phyloP scores from a whole-genome alignment of 2,329 filamentous ascomycete genomes.

The Atkinsonella hypoxylon region DNA sequence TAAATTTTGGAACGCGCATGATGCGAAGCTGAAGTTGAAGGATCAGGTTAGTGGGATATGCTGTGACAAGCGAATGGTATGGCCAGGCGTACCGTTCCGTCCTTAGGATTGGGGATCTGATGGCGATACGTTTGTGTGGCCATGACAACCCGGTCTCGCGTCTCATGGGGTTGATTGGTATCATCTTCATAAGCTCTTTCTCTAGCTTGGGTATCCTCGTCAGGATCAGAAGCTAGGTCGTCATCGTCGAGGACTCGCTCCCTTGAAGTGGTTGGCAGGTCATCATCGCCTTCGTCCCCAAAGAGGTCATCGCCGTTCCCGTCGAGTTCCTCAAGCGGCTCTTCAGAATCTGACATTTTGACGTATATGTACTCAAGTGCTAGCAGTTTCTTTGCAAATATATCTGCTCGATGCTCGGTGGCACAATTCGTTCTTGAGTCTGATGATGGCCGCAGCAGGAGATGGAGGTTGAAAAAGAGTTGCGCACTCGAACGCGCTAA shows the following conservation, averaged over 20 bases:
- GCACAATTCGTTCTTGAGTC: background rate
- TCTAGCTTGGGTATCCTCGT: constrained; percentile 26
- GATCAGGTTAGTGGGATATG: background rate
- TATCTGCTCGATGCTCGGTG: background rate
- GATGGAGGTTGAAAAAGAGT: background rate
- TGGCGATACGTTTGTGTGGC: constrained; percentile 57
- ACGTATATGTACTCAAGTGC: background rate
- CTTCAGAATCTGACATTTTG: constrained; percentile 46
- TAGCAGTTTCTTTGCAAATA: background rate
- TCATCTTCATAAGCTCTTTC: constrained; percentile 31
- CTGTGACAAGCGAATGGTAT: background rate
- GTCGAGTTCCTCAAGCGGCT: constrained; percentile 38
- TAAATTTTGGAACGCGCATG: constrained; percentile 59
- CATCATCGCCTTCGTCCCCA: constrained; percentile 48
- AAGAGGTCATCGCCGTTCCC: constrained; percentile 48
- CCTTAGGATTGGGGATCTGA: constrained; percentile 55
- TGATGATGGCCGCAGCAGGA: background rate
- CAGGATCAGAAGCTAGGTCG: constrained; percentile 40
- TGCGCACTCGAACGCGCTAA: background rate
- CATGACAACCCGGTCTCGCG: constrained; percentile 45
- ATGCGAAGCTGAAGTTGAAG: constrained; percentile 45
- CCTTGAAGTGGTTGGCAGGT: constrained; percentile 40
- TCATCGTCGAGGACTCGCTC: constrained; percentile 54
- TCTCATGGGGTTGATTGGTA: constrained; percentile 32
- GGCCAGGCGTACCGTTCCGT: constrained; percentile 48